Percentiles rank a stretch among this genome's conserved stretches.
phyloP scores from a whole-genome alignment of 257 asterid genomes.

The Jacaranda mimosifolia region DNA sequence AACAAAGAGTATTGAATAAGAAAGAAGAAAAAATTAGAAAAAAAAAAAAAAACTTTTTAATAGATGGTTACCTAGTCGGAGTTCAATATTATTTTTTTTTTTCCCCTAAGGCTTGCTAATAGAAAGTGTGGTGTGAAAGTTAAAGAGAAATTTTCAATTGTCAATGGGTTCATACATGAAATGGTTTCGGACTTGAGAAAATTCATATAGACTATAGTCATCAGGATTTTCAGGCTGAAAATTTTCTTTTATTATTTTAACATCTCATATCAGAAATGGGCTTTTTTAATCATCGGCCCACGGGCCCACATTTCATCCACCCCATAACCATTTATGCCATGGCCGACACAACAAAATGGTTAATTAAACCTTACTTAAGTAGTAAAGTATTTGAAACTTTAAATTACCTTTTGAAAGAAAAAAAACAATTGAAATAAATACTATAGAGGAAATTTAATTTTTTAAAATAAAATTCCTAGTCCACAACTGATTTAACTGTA shows the following conservation, averaged over 20 bases:
- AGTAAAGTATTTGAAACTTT: background rate
- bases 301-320: conserved; percentile 1
- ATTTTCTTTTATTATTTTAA: background rate
- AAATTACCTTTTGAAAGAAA: background rate
- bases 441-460: no score
- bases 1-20: no score
- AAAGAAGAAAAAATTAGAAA: no score
- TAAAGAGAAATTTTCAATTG: no score
- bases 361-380: background rate
- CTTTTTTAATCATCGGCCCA: background rate
- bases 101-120: no score
- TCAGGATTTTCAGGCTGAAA: background rate
- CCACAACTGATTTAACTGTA: no score
- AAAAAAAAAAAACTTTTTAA: no score
- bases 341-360: conserved; percentile 23
- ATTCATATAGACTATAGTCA: background rate
- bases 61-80: no score
- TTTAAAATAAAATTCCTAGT: no score
- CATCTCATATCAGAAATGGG: background rate
- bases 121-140: no score
- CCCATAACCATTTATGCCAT: background rate
- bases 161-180: background rate
- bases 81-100: no score
- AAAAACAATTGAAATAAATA: background rate
- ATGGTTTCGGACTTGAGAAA: background rate